Percentiles rank a stretch among this genome's conserved stretches.
Evolutionary conservation across 805 yeast genomes (phyloP).

Genomic region (Candida dajiaensis): DNA sequence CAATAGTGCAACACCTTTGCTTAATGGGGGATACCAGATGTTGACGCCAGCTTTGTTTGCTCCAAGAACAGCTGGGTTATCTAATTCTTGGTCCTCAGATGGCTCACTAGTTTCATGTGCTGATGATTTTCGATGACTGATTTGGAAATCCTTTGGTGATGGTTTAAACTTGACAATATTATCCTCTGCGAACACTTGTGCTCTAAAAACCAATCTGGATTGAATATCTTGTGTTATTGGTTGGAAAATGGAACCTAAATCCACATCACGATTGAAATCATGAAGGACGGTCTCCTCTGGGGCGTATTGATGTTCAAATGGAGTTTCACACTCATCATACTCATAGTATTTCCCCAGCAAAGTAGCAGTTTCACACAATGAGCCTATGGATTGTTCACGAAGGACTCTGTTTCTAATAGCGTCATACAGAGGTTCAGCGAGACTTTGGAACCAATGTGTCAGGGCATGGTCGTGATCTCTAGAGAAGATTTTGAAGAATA

Average conservation of each 20-base stretch:
- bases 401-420: constrained; percentile 58
- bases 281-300: constrained; percentile 19
- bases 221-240: constrained; percentile 77
- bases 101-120: not conserved
- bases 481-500: constrained; percentile 53
- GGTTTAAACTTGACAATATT: constrained; percentile 65
- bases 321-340: constrained; percentile 53
- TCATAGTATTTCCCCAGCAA: constrained; percentile 64
- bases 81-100: constrained; percentile 5
- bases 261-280: constrained; percentile 25
- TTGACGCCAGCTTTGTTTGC: constrained; percentile 20
- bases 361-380: constrained; percentile 70
- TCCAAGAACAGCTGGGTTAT: not conserved
- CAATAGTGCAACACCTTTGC: constrained; percentile 59
- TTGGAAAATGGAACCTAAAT: constrained; percentile 55
- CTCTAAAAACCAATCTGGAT: constrained; percentile 71
- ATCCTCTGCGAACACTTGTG: constrained; percentile 66
- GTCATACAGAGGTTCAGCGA: constrained; percentile 78
- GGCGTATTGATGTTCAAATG: not conserved
- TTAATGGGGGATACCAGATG: constrained; percentile 65
- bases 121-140: constrained; percentile 38
- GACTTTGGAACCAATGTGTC: constrained; percentile 51
- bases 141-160: constrained; percentile 57
- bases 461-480: constrained; percentile 32
- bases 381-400: constrained; percentile 61